These are phyloP conservation scores for Excoecaria cochinchinensis DNA, from an alignment of 345 rosid genomes.

Conservation along the genomic window DNA sequence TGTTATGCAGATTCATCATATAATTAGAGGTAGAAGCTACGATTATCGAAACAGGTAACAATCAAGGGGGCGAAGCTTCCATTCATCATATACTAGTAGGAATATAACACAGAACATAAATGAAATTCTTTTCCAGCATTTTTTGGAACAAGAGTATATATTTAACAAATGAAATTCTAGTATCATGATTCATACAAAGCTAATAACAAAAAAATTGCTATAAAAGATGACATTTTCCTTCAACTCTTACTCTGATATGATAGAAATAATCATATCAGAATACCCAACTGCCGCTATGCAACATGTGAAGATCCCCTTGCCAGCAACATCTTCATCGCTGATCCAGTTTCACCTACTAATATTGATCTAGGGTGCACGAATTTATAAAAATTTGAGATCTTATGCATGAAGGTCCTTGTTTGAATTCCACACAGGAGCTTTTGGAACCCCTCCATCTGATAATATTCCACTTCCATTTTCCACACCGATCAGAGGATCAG, in stretches of 20 bases:
- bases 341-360: slow-evolving; percentile 26
- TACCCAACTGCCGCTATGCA: slow-evolving; percentile 15
- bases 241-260: slow-evolving; percentile 24
- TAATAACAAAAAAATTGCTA: slow-evolving; percentile 34
- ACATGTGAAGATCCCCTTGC: slow-evolving; percentile 10
- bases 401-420: slow-evolving; percentile 91
- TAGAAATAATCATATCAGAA: slow-evolving; percentile 20
- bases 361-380: slow-evolving; percentile 23
- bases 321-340: slow-evolving; percentile 55
- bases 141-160: slow-evolving; percentile 4
- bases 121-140: neutral
- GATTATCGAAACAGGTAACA: too few relatives aligned
- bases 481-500: slow-evolving; percentile 67
- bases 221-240: slow-evolving; percentile 18
- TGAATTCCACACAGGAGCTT: slow-evolving; percentile 76
- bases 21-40: too few relatives aligned
- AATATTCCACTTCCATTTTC: slow-evolving; percentile 73
- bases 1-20: too few relatives aligned
- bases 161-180: slow-evolving; percentile 14
- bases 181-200: slow-evolving; percentile 25
- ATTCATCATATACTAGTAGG: too few relatives aligned
- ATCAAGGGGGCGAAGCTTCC: too few relatives aligned
- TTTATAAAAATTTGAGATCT: slow-evolving; percentile 15
- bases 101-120: neutral
- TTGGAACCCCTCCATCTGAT: slow-evolving; percentile 50